Evolutionary conservation across 352 stramenopile species (phyloP).

Genomic region (Pythium coloratum): DNA sequence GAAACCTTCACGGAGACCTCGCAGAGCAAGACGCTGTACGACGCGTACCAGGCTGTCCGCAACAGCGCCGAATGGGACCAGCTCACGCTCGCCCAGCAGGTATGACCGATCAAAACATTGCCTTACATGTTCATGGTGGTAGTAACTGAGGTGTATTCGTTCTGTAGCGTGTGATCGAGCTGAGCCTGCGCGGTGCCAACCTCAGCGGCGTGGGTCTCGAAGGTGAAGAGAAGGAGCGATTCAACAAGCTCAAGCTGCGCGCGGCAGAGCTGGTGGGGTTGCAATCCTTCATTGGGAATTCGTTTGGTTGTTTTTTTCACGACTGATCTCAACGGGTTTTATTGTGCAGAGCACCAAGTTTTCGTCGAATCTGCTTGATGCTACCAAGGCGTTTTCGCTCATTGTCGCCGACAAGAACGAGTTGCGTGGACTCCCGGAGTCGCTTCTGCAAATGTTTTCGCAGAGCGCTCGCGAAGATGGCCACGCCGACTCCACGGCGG

Average conservation of each 20-base stretch:
- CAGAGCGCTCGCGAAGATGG: constrained; percentile 72
- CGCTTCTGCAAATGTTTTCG: constrained; percentile 91
- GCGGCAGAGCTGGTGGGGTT: constrained; percentile 83
- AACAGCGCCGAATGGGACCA: constrained; percentile 55
- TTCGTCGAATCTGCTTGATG: constrained; percentile 96
- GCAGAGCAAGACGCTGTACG: constrained; percentile 92
- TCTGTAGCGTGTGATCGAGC: constrained; percentile 85
- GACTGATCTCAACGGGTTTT: background rate
- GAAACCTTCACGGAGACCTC: constrained; percentile 90
- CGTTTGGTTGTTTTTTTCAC: background rate
- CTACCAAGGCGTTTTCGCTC: constrained; percentile 94
- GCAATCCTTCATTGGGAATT: background rate
- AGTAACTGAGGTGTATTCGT: background rate
- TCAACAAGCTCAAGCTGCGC: constrained; percentile 96
- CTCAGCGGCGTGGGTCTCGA: constrained; percentile 94
- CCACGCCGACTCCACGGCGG: constrained; percentile 60
- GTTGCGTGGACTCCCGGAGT: constrained; percentile 91
- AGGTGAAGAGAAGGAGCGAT: constrained; percentile 88
- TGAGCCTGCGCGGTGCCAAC: constrained; percentile 84
- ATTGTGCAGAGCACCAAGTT: constrained; percentile 89
- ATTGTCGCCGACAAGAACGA: constrained; percentile 84
- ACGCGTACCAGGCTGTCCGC: constrained; percentile 86
- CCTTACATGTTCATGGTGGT: constrained; percentile 26
- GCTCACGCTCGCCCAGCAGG: constrained; percentile 62
- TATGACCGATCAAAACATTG: constrained; percentile 6